Evolutionary conservation across 1,139 yeast species (phyloP), one percentile per base, ranked within the genome.

Genomic region (Yamadazyma sp.): DNA sequence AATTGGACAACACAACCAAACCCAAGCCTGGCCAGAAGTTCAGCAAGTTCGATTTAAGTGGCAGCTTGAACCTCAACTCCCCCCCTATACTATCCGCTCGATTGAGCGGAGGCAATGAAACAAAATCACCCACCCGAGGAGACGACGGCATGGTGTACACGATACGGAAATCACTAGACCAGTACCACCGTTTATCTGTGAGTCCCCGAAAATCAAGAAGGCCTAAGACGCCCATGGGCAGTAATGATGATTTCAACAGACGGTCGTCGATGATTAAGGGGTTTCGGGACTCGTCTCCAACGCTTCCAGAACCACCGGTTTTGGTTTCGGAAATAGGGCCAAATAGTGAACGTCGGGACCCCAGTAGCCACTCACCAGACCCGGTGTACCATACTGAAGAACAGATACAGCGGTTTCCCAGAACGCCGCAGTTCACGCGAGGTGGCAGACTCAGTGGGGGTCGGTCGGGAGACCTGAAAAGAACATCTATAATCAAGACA

Each of bases 221-320:
- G 28, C 47, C 45, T 34, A 47, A 41, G 43, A 55, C 50, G 38
- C 56, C 48, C 46, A 53, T 42, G 43, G 45, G 45, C 25, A 12
- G 25, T 14, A 41, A 39, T 45, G 46, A 42, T 37, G 48, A 50
- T 50, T 44, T 55, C 28, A 42, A 59, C 20, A 53, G 65, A 36
- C 55, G 77, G 37, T 67, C 76, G 6, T 64, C 75, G 18, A 55
- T 70, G 49, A 69, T 74, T 14, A 70, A 69, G 40, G 63, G 65
- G 36, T 62, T 68, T 33, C 56, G 69, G 36, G 71, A 74, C 42
- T 75, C 80, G 0, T 75, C 80, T 1, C 81, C 81, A 0, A 73
- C 77, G 9, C 64, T 74, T 23, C 78, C 78, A 0, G 71, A 69
- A 42, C 73, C 76, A 3, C 77, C 77, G 2, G 58, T 66, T 5